Base-by-base conservation (phyloP, 2,329 filamentous ascomycete species). In the Cryphonectria carpinicola region DNA sequence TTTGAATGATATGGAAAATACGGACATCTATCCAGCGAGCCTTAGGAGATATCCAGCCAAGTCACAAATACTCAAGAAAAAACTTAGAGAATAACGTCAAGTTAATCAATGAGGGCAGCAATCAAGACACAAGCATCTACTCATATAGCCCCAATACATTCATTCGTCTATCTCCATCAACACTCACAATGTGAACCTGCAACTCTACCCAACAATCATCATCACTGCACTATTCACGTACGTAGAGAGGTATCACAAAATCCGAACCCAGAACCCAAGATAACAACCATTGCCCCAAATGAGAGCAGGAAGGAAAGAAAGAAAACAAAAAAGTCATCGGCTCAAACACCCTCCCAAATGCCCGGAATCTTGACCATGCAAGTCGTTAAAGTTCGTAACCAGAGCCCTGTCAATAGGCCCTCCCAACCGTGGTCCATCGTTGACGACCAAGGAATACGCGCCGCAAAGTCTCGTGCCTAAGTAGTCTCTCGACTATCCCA, bases 301-400 rank as follows among this genome's bases (percentile, higher is more conserved):
- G 8, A 62, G 22, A 39, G 22, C 13, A 41, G 32, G 13, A 41
- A 32, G 32, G 32, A 11, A 6, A 62, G 39, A n/a, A 14, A 61
- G 22, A 39, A 8, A 3, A 41, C 7, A 2, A 49, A 7, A n/a
- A 49, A n/a, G 46, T 4, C 7, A 49, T n/a, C 17, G 6, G 22
- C 6, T 35, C 1, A 17, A 58, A 58, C 54, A 8, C 54, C 54
- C 14, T 58, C 13, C 60, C 35, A 41, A 41, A 62, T 62, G 37
- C 35, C 60, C 60, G 6, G 13, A 62, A 2, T 19, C 60, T n/a
- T 13, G 37, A 13, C 37, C 60, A 41, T 41, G 60, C 37, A 41
- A 62, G 6, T n/a, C 60, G 28, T 58, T 32, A 62, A 62, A 62
- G 19, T n/a, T 62, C 60, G 60, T 62, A 7, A 62, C 35, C 19